Evolutionary conservation across 257 asterid genomes (phyloP), one percentile per base, ranked within the genome.

Genomic region (Hygrophila difformis): DNA sequence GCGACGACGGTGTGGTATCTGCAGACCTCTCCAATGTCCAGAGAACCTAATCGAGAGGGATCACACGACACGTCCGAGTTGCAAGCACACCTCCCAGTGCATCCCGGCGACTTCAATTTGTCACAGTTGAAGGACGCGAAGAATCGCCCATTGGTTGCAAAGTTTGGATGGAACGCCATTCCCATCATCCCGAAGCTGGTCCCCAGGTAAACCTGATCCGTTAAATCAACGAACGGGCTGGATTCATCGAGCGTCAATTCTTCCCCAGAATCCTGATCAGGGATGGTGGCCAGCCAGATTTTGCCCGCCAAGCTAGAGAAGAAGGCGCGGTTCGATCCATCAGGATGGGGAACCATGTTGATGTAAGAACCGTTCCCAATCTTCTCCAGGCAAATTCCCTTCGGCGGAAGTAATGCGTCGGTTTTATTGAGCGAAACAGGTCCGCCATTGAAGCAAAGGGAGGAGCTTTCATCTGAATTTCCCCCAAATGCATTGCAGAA

Each of bases 41-140:
- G 16, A 12, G 84, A 47, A 3, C 68, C 81, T 23, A 89, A 51
- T 68, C 81, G 61, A 6, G 97, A 73, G 4, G 97, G 97, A 16
- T 89, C 97, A 53, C 97, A 89, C 13, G 49, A 70, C 15, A 82
- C 94, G 35, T 85, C 91, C 4, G 91, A 79, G 49, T 89, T 82
- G 62, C 97, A 89, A 2, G 91, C 85, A 50, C 97, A 89, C 50
- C 78, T 78, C 48, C 94, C 97, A 7, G 62, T 60, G 18, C 91
- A 89, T 19, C 61, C 82, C 3, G 92, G 82, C 0, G 87, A 77
- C 50, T 75, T 82, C 51, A 56, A 59, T 51, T 77, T 85, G 51
- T 85, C 94, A 29, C 93, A 85, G 69, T 85, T 89, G 53, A 63
- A 89, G 11, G 96, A 85, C 0, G 96, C 98, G n/a, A 85, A 89